phyloP scores from a whole-genome alignment of 1,284 basidiomycete species.

The Gymnopus androsaceus region DNA sequence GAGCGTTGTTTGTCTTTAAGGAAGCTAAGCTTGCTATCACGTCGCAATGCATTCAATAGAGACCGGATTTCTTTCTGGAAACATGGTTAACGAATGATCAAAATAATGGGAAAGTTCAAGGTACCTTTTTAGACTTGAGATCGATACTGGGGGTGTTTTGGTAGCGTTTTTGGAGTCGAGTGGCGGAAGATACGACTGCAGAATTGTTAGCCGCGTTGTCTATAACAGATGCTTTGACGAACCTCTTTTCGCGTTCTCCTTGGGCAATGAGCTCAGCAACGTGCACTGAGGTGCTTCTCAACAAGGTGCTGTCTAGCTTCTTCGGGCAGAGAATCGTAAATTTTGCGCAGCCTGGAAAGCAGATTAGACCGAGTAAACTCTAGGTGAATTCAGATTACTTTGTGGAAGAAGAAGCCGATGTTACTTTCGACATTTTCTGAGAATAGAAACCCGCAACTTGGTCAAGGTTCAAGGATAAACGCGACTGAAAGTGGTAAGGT shows the following conservation, averaged over 20 bases:
- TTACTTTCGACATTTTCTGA: no score
- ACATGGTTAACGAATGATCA: no score
- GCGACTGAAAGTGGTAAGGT: no score
- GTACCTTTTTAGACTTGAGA: conserved; percentile 51
- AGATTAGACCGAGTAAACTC: not conserved
- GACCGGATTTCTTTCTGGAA: conserved; percentile 49
- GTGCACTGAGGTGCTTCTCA: conserved; percentile 42
- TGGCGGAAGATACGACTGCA: conserved; percentile 32
- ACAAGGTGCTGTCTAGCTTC: conserved; percentile 46
- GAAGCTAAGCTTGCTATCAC: conserved; percentile 52
- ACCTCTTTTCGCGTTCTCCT: conserved; percentile 3
- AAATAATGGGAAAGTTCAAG: no score
- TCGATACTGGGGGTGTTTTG: conserved; percentile 48
- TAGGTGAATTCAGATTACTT: not conserved
- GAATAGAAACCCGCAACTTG: no score
- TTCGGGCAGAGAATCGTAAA: conserved; percentile 44
- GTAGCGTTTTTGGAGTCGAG: conserved; percentile 31
- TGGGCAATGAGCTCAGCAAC: conserved; percentile 35
- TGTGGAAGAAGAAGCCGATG: not conserved
- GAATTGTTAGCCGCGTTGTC: not conserved
- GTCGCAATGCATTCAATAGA: conserved; percentile 51
- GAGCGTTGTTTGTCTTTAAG: conserved; percentile 55
- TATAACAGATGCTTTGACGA: not conserved
- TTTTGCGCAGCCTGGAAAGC: conserved; percentile 36
- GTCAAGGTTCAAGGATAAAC: no score